Evolutionary conservation across 2,329 filamentous ascomycete genomes (phyloP).

Genomic region (Fusarium sarcochroum): DNA sequence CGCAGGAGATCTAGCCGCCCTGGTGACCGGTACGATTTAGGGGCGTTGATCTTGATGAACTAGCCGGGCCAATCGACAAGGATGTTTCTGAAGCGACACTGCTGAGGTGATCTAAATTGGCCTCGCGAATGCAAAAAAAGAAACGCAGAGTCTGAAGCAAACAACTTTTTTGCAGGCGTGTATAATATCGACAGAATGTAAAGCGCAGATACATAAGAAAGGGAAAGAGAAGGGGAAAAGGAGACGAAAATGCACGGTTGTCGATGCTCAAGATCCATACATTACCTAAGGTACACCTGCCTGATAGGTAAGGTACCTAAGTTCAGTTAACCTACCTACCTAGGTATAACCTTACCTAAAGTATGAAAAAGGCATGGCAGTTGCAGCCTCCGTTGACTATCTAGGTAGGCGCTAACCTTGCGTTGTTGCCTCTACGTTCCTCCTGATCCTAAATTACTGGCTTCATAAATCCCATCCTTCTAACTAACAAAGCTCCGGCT

Average conservation of each 20-base stretch:
- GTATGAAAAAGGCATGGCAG: background rate
- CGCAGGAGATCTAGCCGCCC: constrained; percentile 38
- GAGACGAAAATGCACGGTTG: too few relatives aligned
- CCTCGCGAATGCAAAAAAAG: too few relatives aligned
- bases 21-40: constrained; percentile 28
- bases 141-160: too few relatives aligned
- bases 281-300: too few relatives aligned
- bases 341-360: too few relatives aligned
- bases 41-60: constrained; percentile 33
- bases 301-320: background rate
- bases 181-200: too few relatives aligned
- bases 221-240: too few relatives aligned
- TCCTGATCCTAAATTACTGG: too few relatives aligned
- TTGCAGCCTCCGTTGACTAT: background rate
- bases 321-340: background rate
- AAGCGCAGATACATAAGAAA: too few relatives aligned
- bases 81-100: constrained; percentile 12
- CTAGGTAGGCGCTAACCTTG: background rate
- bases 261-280: too few relatives aligned
- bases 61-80: constrained; percentile 23
- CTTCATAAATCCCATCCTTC: too few relatives aligned
- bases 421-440: background rate
- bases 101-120: background rate
- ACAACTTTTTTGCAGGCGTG: too few relatives aligned
- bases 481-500: background rate